These are phyloP conservation scores for Dentipellis sp. DNA, from an alignment of 768 basidiomycete species.

Conservation along the genomic window DNA sequence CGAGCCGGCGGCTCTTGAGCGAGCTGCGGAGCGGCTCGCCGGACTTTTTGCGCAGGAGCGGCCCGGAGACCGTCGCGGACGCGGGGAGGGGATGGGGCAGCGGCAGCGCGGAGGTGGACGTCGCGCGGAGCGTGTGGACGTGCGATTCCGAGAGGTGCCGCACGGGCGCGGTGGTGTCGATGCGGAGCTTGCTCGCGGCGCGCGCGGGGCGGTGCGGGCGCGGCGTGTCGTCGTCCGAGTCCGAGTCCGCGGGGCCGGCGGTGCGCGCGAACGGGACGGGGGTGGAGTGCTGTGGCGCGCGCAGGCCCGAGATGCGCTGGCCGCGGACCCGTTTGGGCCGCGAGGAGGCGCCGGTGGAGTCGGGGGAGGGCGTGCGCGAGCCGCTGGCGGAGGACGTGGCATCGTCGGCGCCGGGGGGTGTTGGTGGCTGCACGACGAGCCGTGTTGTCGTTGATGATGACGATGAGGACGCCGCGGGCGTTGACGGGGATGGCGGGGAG, in stretches of 20 bases:
- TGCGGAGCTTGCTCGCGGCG: background rate
- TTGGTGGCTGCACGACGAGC: conserved; percentile 20
- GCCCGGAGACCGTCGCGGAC: conserved; percentile 24
- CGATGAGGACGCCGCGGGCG: conserved; percentile 3
- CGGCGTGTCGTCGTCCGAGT: conserved; percentile 7
- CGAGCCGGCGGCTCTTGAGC: conserved; percentile 62
- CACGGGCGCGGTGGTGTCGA: background rate
- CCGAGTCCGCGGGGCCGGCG: conserved; percentile 16
- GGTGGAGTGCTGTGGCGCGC: conserved; percentile 33
- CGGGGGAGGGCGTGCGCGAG: conserved; percentile 12
- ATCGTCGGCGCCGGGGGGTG: conserved; percentile 7
- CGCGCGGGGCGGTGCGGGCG: too few species aligned
- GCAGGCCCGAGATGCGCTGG: conserved; percentile 14
- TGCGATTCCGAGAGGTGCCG: conserved; percentile 14
- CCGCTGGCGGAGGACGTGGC: conserved; percentile 1
- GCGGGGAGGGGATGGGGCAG: conserved; percentile 1
- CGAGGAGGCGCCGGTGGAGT: conserved; percentile 18
- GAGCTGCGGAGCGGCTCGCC: conserved; percentile 91
- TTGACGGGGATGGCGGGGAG: background rate
- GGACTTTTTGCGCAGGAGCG: conserved; percentile 81
- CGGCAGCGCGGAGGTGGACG: background rate
- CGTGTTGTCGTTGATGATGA: background rate
- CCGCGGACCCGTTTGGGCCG: conserved; percentile 21
- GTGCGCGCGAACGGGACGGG: conserved; percentile 30
- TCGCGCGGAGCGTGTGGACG: conserved; percentile 2